Evolutionary conservation across 208 protist genomes (phyloP).

Genomic region (Leishmania arabica): DNA sequence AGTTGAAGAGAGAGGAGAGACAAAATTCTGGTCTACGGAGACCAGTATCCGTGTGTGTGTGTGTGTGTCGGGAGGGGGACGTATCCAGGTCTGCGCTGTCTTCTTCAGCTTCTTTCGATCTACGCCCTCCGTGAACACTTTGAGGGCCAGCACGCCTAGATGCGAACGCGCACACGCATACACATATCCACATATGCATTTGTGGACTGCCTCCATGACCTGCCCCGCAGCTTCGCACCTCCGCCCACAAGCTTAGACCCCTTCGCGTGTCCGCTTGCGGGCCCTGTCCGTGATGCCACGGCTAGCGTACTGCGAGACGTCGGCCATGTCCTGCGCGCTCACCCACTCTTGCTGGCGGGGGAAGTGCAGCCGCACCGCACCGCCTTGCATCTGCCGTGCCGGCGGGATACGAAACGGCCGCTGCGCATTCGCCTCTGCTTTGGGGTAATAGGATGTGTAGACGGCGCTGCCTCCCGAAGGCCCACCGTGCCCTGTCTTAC

Average conservation of each 20-base stretch:
- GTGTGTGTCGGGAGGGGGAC: not conserved
- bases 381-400: slow-evolving; percentile 33
- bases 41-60: not conserved
- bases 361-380: slow-evolving; percentile 54
- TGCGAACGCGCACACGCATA: not conserved
- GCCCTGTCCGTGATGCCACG: slow-evolving; percentile 25
- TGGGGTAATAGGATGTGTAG: slow-evolving; percentile 52
- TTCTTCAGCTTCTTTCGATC: not conserved
- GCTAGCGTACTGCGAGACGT: slow-evolving; percentile 40
- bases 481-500: slow-evolving; percentile 22
- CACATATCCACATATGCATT: not conserved
- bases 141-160: not conserved
- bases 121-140: not conserved
- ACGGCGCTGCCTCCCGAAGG: slow-evolving; percentile 12
- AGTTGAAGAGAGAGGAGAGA: not conserved
- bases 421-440: slow-evolving; percentile 34
- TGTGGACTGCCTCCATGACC: not conserved
- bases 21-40: not conserved
- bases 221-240: not conserved
- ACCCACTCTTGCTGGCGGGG: slow-evolving; percentile 64
- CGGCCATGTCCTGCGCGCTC: slow-evolving; percentile 53
- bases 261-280: slow-evolving; percentile 38
- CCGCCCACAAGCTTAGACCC: slow-evolving; percentile 1
- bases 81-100: not conserved
- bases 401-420: slow-evolving; percentile 62